Percentiles rank a stretch among this genome's conserved stretches.
phyloP scores from a whole-genome alignment of 1,284 basidiomycete genomes.

The Cryptococcus sp. region DNA sequence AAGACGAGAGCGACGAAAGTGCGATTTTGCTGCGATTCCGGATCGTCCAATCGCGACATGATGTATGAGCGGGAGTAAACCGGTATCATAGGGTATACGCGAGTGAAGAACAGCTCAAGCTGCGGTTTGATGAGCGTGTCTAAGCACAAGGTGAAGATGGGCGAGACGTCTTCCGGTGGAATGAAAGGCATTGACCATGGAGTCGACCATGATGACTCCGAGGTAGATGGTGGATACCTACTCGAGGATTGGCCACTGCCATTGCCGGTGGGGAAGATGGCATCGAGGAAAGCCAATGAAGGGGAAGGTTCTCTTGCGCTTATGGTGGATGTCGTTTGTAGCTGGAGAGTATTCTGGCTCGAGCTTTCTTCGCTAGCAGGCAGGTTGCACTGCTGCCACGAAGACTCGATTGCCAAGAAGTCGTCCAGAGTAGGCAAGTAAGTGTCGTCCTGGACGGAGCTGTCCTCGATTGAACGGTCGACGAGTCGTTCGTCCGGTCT shows the following conservation, averaged over 20 bases:
- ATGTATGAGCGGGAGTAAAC: constrained; percentile 26
- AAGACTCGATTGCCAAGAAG: too few species aligned
- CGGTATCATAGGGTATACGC: constrained; percentile 39
- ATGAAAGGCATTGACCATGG: constrained; percentile 17
- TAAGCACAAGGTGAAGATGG: constrained; percentile 28
- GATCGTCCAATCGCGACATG: constrained; percentile 16
- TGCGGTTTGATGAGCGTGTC: constrained; percentile 33
- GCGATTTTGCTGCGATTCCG: constrained; percentile 10
- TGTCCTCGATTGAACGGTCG: too few species aligned
- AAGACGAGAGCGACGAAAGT: constrained; percentile 30
- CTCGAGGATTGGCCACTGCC: too few species aligned
- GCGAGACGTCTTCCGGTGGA: constrained; percentile 23
- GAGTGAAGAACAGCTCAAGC: constrained; percentile 29
- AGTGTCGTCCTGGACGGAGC: too few species aligned
- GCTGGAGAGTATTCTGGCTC: too few species aligned
- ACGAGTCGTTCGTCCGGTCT: too few species aligned
- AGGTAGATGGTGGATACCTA: too few species aligned
- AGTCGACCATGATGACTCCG: not conserved
- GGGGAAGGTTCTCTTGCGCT: not conserved
- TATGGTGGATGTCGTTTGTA: too few species aligned
- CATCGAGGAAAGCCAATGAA: constrained; percentile 1
- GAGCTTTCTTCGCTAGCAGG: too few species aligned
- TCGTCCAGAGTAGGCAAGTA: too few species aligned
- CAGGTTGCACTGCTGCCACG: too few species aligned
- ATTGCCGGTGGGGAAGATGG: not conserved